Percentiles rank a stretch among this genome's conserved stretches.
phyloP scores from a whole-genome alignment of 2,329 filamentous ascomycete genomes.

The Magnaporthiopsis incrustans region DNA sequence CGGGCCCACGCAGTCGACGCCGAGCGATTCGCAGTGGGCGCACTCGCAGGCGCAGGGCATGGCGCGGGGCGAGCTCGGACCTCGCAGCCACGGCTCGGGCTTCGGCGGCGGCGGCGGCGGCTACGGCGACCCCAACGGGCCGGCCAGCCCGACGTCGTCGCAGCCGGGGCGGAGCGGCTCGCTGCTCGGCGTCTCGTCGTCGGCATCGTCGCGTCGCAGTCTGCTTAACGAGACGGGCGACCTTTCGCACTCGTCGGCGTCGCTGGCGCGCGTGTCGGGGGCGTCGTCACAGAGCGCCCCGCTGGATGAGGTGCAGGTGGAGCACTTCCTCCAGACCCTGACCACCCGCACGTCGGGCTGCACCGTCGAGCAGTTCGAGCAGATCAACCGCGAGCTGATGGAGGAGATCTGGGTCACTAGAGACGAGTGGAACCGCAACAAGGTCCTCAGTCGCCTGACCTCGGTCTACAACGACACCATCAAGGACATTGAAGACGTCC shows the following conservation, averaged over 20 bases:
- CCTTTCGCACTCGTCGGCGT: slow-evolving; percentile 17
- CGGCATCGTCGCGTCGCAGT: slow-evolving; percentile 17
- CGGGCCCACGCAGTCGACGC: slow-evolving; percentile 34
- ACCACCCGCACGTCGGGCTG: slow-evolving; percentile 64
- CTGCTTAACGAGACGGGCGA: slow-evolving; percentile 32
- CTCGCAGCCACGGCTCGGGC: slow-evolving; percentile 15
- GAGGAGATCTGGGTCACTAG: slow-evolving; percentile 76
- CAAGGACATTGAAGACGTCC: slow-evolving; percentile 53
- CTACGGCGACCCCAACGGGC: not conserved
- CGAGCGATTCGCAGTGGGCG: slow-evolving; percentile 46
- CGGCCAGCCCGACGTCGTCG: slow-evolving; percentile 22
- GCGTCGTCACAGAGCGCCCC: slow-evolving; percentile 36
- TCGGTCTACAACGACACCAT: slow-evolving; percentile 71
- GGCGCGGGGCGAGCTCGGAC: slow-evolving; percentile 25
- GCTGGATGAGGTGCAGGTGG: slow-evolving; percentile 41
- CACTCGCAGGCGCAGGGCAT: slow-evolving; percentile 51
- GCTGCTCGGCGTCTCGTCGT: slow-evolving; percentile 4
- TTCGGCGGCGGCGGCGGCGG: not conserved
- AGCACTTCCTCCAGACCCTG: slow-evolving; percentile 53
- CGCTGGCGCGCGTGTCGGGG: slow-evolving; percentile 12
- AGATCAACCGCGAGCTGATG: slow-evolving; percentile 87
- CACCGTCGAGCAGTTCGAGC: slow-evolving; percentile 89
- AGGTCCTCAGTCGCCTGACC: slow-evolving; percentile 49
- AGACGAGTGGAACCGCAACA: slow-evolving; percentile 74
- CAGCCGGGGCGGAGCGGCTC: not conserved